phyloP scores from a whole-genome alignment of 2,329 filamentous ascomycete genomes.

The Microdochium trichocladiopsis region DNA sequence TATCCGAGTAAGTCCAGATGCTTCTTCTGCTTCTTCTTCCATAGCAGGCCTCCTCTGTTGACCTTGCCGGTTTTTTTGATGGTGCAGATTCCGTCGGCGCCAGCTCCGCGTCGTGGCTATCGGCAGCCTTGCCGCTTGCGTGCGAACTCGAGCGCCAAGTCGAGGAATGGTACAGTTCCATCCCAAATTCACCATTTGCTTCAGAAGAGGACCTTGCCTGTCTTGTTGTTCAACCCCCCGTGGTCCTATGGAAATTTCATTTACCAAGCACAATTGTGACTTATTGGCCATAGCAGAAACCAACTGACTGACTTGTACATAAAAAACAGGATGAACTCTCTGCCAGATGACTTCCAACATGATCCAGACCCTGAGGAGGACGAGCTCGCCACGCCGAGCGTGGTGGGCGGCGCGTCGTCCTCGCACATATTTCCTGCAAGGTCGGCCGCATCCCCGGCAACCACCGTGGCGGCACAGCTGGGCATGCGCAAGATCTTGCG shows the following conservation, averaged over 20 bases:
- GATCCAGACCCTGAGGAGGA: background rate
- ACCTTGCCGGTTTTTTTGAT: too few species aligned
- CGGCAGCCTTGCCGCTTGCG: background rate
- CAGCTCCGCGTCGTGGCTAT: background rate
- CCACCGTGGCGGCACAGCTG: background rate
- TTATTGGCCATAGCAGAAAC: background rate
- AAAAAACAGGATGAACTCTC: background rate
- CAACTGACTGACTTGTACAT: background rate
- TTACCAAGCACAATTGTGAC: background rate
- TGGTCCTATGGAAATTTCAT: too few species aligned
- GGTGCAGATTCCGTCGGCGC: too few species aligned
- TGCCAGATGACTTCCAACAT: background rate
- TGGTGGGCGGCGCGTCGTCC: background rate
- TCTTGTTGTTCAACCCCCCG: background rate
- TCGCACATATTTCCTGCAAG: background rate
- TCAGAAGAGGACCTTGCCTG: too few species aligned
- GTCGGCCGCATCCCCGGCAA: background rate
- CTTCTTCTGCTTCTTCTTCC: too few species aligned
- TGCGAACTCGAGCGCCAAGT: background rate
- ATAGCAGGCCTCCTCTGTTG: too few species aligned
- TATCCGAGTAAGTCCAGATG: background rate
- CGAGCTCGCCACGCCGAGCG: background rate
- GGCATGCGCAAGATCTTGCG: background rate
- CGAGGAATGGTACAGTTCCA: background rate
- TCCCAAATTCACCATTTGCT: too few species aligned